These are phyloP conservation scores for Calonectria leucothoes DNA, from an alignment of 2,329 filamentous ascomycete genomes.

Conservation along the genomic window DNA sequence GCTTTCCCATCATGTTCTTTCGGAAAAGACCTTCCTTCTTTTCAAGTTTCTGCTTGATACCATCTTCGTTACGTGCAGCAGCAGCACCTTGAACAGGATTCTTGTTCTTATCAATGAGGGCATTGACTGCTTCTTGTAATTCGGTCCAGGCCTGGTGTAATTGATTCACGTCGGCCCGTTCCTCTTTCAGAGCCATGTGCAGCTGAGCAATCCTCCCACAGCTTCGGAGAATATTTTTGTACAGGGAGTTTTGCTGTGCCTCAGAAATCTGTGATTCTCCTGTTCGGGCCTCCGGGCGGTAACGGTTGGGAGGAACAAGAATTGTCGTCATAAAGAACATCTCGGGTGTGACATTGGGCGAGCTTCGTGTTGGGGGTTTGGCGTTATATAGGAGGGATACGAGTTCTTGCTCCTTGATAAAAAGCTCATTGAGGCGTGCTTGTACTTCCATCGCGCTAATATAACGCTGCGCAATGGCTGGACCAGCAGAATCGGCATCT, in stretches of 20 bases:
- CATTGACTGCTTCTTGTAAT: conserved; percentile 90
- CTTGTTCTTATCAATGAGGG: conserved; percentile 89
- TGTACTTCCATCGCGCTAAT: conserved; percentile 87
- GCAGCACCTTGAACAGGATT: conserved; percentile 85
- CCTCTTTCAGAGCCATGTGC: conserved; percentile 62
- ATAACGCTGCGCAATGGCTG: conserved; percentile 70
- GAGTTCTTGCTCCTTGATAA: conserved; percentile 88
- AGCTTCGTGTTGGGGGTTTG: conserved; percentile 69
- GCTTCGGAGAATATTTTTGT: conserved; percentile 83
- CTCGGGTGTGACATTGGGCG: conserved; percentile 73
- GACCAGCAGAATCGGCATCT: conserved; percentile 45
- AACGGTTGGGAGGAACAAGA: conserved; percentile 92
- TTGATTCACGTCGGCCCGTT: conserved; percentile 68
- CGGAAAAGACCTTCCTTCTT: conserved; percentile 99
- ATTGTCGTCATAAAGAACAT: conserved; percentile 95
- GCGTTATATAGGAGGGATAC: conserved; percentile 87
- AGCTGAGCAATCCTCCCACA: conserved; percentile 81
- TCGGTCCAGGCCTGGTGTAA: conserved; percentile 85
- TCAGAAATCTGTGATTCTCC: conserved; percentile 87
- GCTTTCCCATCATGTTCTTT: conserved; percentile 99
- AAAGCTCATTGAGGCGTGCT: conserved; percentile 81
- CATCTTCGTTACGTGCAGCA: conserved; percentile 84
- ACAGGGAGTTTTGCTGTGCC: conserved; percentile 87
- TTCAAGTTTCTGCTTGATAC: conserved; percentile 97
- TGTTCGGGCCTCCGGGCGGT: conserved; percentile 86